phyloP scores from a whole-genome alignment of 2,329 filamentous ascomycete genomes.

The Pseudogymnoascus sp. region DNA sequence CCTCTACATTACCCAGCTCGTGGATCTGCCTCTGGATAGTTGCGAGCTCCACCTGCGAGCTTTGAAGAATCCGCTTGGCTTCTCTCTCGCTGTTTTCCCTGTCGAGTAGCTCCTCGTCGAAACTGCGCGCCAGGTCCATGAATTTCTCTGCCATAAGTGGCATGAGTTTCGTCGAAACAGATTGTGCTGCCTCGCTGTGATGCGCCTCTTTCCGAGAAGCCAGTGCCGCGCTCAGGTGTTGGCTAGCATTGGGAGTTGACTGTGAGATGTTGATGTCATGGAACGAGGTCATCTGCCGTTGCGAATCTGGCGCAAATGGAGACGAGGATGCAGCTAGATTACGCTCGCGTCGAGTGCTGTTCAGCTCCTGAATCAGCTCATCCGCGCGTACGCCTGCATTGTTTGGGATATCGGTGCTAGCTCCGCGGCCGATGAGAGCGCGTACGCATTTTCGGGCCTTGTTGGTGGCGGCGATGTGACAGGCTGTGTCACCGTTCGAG shows the following conservation, averaged over 20 bases:
- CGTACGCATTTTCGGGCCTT: slow-evolving; percentile 87
- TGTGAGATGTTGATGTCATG: slow-evolving; percentile 38
- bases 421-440: slow-evolving; percentile 69
- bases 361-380: slow-evolving; percentile 70
- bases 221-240: slow-evolving; percentile 12
- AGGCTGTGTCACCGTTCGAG: slow-evolving; percentile 78
- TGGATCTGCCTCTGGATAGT: slow-evolving; percentile 52
- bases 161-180: slow-evolving; percentile 61
- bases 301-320: slow-evolving; percentile 57
- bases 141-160: slow-evolving; percentile 66
- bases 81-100: slow-evolving; percentile 65
- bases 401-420: slow-evolving; percentile 76
- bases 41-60: slow-evolving; percentile 61
- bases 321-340: slow-evolving; percentile 66
- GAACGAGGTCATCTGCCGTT: slow-evolving; percentile 45
- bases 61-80: slow-evolving; percentile 56
- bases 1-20: slow-evolving; percentile 36
- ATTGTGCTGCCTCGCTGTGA: slow-evolving; percentile 59
- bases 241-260: slow-evolving; percentile 11
- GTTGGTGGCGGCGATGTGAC: slow-evolving; percentile 67
- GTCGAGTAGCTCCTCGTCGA: slow-evolving; percentile 68
- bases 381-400: slow-evolving; percentile 75
- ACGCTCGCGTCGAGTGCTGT: slow-evolving; percentile 56
- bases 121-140: slow-evolving; percentile 60
- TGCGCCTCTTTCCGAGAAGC: slow-evolving; percentile 28